Evolutionary conservation across 73 alveolate genomes (phyloP).

Genomic region (Paraurostyla sp.): DNA sequence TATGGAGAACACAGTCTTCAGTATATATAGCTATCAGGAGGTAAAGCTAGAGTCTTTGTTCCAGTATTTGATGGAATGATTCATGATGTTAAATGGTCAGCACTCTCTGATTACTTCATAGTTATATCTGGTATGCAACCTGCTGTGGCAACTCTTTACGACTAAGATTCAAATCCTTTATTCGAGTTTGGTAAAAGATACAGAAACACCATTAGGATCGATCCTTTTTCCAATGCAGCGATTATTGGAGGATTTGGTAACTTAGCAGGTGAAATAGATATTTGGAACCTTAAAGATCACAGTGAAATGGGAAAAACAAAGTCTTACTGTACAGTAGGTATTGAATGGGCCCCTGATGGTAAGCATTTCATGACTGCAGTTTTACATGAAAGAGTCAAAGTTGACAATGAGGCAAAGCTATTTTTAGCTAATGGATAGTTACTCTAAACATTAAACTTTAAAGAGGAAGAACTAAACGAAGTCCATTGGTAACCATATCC

Average conservation of each 20-base stretch:
- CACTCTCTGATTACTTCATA: conserved; percentile 74
- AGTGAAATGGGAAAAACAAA: conserved; percentile 69
- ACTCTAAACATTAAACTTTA: not conserved
- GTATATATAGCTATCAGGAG: conserved; percentile 74
- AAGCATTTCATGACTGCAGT: conserved; percentile 80
- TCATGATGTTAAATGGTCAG: conserved; percentile 83
- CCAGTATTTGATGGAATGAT: conserved; percentile 63
- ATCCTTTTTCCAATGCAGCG: conserved; percentile 70
- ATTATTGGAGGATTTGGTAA: conserved; percentile 87
- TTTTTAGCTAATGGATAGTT: conserved; percentile 24
- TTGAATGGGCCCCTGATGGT: conserved; percentile 86
- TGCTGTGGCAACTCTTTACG: conserved; percentile 59
- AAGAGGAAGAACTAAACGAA: not conserved
- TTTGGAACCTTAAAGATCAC: conserved; percentile 56
- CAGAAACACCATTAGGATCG: conserved; percentile 80
- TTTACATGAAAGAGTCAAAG: conserved; percentile 82
- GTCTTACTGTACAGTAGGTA: conserved; percentile 78
- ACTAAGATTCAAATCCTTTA: conserved; percentile 56
- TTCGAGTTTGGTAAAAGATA: conserved; percentile 74
- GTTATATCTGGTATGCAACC: conserved; percentile 79
- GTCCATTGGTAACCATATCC: conserved; percentile 42
- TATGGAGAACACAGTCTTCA: conserved; percentile 81
- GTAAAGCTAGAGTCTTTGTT: conserved; percentile 56
- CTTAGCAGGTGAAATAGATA: conserved; percentile 77
- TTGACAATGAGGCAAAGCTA: conserved; percentile 79